Evolutionary conservation across 345 rosid genomes (phyloP).

Genomic region (thale cress (Arabidopsis thaliana)): TAIR10.1 NC_003076.8:5024501-5025000

Average conservation of each 20-base stretch:
- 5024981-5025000: neutral
- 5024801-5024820: constrained; percentile 45
- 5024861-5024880: neutral
- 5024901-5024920: neutral
- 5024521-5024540: constrained; percentile 14
- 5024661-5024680: neutral
- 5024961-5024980: neutral
- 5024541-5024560: constrained; percentile 38
- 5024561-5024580: constrained; percentile 32
- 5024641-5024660: constrained; percentile 35
- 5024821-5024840: constrained; percentile 37
- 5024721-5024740: constrained; percentile 43
- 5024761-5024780: constrained; percentile 44
- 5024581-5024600: constrained; percentile 33
- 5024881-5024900: neutral
- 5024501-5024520: constrained; percentile 30
- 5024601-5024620: constrained; percentile 34
- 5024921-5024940: neutral
- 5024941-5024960: neutral
- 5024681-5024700: constrained; percentile 12
- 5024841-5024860: constrained; percentile 24
- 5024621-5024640: constrained; percentile 47
- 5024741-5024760: constrained; percentile 45
- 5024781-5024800: constrained; percentile 43
- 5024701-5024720: constrained; percentile 40